phyloP scores from a whole-genome alignment of 805 yeast species.

The Schizosaccharomyces pombe region ASM294v3 CU329670.1:1588501-1589000 shows the following conservation, averaged over 20 bases:
- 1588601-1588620: too few relatives aligned
- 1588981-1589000: neutral
- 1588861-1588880: neutral
- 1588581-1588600: neutral
- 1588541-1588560: neutral
- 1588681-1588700: too few relatives aligned
- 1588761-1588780: too few relatives aligned
- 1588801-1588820: neutral
- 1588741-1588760: too few relatives aligned
- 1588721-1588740: too few relatives aligned
- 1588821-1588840: neutral
- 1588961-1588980: neutral
- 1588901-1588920: neutral
- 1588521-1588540: constrained; percentile 1
- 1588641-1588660: too few relatives aligned
- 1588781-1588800: too few relatives aligned
- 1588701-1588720: too few relatives aligned
- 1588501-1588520: constrained; percentile 49
- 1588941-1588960: neutral
- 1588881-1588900: neutral
- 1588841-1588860: neutral
- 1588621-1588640: too few relatives aligned
- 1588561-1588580: neutral
- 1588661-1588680: too few relatives aligned
- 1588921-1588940: neutral